A percentile compares a stretch with the other conserved stretches of the same genome.
Conservation (phyloP, 1,139 yeast genomes). For the Zygoascus sp. region DNA sequence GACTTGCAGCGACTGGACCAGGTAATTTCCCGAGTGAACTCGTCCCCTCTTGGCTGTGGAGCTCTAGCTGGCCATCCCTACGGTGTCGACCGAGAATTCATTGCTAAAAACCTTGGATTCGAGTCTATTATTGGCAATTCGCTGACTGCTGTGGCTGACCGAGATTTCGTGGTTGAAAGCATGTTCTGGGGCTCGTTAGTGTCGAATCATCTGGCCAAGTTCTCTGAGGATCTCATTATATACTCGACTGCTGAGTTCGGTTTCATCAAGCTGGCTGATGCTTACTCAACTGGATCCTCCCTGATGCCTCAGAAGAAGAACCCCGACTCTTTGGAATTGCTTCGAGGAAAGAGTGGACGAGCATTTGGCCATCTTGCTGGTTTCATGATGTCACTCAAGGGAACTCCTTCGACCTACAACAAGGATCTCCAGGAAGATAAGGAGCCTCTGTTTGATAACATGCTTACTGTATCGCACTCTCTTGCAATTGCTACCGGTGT, state of each 20-base stretch:
- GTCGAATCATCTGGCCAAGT: conserved; percentile 91
- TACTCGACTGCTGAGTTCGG: conserved; percentile 98
- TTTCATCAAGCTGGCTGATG: conserved; percentile 87
- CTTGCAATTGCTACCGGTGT: conserved; percentile 94
- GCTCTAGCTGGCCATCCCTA: conserved; percentile 99
- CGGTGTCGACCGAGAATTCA: conserved; percentile 88
- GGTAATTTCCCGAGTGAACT: conserved; percentile 75
- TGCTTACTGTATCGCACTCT: conserved; percentile 89
- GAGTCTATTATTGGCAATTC: conserved; percentile 89
- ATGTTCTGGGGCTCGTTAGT: conserved; percentile 95
- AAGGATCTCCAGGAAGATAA: conserved; percentile 99
- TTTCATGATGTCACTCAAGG: conserved; percentile 90
- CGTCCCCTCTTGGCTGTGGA: conserved; percentile 92
- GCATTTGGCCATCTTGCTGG: conserved; percentile 94
- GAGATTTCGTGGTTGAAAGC: conserved; percentile 96
- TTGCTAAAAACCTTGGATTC: conserved; percentile 77
- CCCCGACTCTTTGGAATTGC: conserved; percentile 90
- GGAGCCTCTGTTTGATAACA: conserved; percentile 90
- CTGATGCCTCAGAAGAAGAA: conserved; percentile 99
- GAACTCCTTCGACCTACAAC: conserved; percentile 95
- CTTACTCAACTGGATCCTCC: conserved; percentile 96
- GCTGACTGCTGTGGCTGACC: conserved; percentile 88
- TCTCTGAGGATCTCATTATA: conserved; percentile 90
- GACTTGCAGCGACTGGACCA: conserved; percentile 83
- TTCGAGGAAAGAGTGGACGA: conserved; percentile 96